Conservation (phyloP, 2,329 filamentous ascomycete genomes). For the Trichophaea hybrida region DNA sequence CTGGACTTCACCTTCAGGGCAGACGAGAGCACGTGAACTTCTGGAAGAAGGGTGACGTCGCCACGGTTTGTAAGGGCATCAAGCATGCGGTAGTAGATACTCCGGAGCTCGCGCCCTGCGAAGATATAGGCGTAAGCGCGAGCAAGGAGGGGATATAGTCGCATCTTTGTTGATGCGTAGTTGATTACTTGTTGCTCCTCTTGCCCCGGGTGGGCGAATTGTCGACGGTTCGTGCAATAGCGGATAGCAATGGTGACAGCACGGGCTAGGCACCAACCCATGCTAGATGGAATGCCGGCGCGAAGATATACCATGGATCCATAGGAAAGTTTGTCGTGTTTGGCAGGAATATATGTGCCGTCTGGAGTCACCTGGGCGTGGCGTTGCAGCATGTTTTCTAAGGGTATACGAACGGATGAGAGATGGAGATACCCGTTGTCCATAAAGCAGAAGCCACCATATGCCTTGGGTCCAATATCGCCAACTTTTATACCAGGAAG, state of each 20-base stretch:
- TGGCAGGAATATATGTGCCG: slow-evolving; percentile 28
- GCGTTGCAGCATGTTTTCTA: slow-evolving; percentile 28
- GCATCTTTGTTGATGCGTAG: slow-evolving; percentile 28
- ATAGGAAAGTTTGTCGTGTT: slow-evolving; percentile 30
- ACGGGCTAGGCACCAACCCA: slow-evolving; percentile 28
- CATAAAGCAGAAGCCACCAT: slow-evolving; percentile 19
- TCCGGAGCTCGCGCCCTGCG: slow-evolving; percentile 14
- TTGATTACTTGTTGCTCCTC: slow-evolving; percentile 19
- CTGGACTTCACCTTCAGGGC: slow-evolving; percentile 29
- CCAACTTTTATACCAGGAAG: slow-evolving; percentile 58
- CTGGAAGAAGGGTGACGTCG: slow-evolving; percentile 15
- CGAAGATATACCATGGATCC: slow-evolving; percentile 30
- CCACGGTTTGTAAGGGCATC: slow-evolving; percentile 10
- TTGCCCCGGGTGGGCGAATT: slow-evolving; percentile 18
- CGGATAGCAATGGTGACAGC: slow-evolving; percentile 31
- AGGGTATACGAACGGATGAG: slow-evolving; percentile 29
- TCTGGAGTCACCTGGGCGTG: slow-evolving; percentile 28
- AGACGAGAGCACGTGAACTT: slow-evolving; percentile 27
- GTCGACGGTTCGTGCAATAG: slow-evolving; percentile 29
- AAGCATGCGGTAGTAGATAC: slow-evolving; percentile 15
- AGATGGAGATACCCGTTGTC: slow-evolving; percentile 31
- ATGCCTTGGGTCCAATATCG: slow-evolving; percentile 59
- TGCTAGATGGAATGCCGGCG: slow-evolving; percentile 26
- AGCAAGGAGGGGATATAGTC: slow-evolving; percentile 26
- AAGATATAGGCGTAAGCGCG: slow-evolving; percentile 28